A percentile compares a stretch with the other conserved stretches of the same genome.
phyloP scores from a whole-genome alignment of 306 rosid genomes.

The Trifolium pratense region DNA sequence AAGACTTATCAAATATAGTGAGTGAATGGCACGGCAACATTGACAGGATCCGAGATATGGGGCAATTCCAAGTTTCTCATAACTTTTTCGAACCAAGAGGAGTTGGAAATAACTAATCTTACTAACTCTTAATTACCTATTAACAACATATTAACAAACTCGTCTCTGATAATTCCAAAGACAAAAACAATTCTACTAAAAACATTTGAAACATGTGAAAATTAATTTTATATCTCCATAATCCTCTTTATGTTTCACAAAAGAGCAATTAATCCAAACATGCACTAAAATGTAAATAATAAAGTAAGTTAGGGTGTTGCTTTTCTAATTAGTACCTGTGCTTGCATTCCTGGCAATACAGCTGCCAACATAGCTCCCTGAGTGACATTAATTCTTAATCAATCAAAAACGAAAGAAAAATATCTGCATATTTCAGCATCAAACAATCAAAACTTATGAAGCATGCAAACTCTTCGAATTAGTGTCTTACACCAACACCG shows the following conservation, averaged over 20 bases:
- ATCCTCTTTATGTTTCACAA: neutral
- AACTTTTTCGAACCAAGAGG: too few relatives aligned
- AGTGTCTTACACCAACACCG: too few relatives aligned
- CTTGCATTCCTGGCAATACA: slow-evolving; percentile 58
- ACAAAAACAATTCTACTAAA: too few relatives aligned
- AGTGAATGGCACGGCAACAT: too few relatives aligned
- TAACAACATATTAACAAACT: too few relatives aligned
- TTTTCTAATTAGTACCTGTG: slow-evolving; percentile 41
- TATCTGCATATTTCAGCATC: neutral
- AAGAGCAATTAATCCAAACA: neutral
- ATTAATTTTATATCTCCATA: neutral
- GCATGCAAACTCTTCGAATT: too few relatives aligned
- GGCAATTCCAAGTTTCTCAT: too few relatives aligned
- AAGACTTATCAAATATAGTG: too few relatives aligned
- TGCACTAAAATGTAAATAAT: neutral
- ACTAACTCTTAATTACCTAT: too few relatives aligned
- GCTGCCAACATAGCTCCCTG: slow-evolving; percentile 57
- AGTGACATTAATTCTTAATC: neutral
- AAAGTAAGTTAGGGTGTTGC: neutral
- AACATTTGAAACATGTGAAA: neutral
- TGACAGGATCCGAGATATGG: too few relatives aligned
- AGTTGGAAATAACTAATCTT: too few relatives aligned
- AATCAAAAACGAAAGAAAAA: neutral
- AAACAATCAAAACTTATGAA: neutral
- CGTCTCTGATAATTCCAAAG: too few relatives aligned